Evolutionary conservation across 495 filamentous ascomycete genomes (phyloP), one percentile per base, ranked within the genome.

Genomic region (Cudoniella acicularis): DNA sequence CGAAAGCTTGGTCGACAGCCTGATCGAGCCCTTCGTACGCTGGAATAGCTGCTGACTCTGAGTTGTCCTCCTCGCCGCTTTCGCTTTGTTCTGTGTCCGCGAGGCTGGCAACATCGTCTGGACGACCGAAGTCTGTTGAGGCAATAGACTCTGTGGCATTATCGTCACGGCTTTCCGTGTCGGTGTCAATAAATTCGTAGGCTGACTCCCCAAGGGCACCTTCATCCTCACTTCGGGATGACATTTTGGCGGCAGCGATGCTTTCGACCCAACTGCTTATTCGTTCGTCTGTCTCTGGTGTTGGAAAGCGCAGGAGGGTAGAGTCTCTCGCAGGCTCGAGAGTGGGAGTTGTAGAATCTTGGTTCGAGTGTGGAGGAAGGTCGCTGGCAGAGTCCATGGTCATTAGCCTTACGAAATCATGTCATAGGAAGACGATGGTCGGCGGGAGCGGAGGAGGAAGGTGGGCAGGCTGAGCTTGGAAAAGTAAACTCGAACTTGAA

Each of bases 171-270:
- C 71, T 75, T 54, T 75, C 71, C 43, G 54, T 69, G 42, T 77
- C 74, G 10, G 70, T 72, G 54, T 73, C 70, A 64, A 86, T 76
- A 45, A 85, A 72, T 49, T 83, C 81, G 62, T 82, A 86, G 47
- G 80, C 70, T 59, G 82, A 83, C 61, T 84, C 82, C 60, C 76
- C 72, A 41, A 85, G 70, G 63, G 67, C 77, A 52, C 68, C 66
- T 55, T 69, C 67, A 30, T 75, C 72, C 52, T 77, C 67, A 57
- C 49, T 74, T 55, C 70, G 67, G 2, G 69, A 63, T 49, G 77
- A 74, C 73, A 78, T 77, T 27, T 77, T 77, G 61, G 76, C 71
- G 23, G 76, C 75, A n/a, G 72, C 71, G 59, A 75, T 80, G 47
- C 69, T 74, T 0, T 75, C 77, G 25, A 83, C 65, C 78, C 79